phyloP scores from a whole-genome alignment of 192 early-diverging fungal genomes.

The Funneliformis geosporum region DNA sequence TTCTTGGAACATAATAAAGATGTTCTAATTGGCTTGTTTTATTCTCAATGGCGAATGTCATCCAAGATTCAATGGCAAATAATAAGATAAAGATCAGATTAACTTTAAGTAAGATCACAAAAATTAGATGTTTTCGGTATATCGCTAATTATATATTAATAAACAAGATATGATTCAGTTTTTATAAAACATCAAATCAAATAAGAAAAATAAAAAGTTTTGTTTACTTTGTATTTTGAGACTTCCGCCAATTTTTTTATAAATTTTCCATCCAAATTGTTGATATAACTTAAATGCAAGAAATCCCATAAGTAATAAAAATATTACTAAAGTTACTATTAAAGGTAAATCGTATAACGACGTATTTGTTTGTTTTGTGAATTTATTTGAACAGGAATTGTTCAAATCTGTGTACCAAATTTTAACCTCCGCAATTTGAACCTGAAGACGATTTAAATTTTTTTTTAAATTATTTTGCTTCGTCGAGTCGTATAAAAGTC shows the following conservation, averaged over 20 bases:
- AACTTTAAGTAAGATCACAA: not conserved
- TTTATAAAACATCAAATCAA: not conserved
- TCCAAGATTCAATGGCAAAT: not conserved
- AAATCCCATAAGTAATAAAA: not conserved
- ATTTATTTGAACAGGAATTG: not conserved
- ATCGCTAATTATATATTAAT: not conserved
- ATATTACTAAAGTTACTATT: not conserved
- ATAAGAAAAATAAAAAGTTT: not conserved
- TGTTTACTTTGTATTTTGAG: not conserved
- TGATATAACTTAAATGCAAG: not conserved
- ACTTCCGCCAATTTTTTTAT: not conserved
- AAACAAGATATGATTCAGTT: not conserved
- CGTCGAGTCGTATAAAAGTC: not conserved
- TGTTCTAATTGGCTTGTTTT: not conserved
- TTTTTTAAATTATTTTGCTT: not conserved
- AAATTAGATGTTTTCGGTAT: not conserved
- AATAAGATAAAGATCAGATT: not conserved
- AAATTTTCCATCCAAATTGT: slow-evolving; percentile 2
- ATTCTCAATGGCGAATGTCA: not conserved
- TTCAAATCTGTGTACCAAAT: not conserved
- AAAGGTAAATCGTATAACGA: not conserved
- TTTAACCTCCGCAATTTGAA: not conserved
- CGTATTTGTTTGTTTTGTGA: not conserved
- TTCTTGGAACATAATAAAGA: not conserved
- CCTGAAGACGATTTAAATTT: not conserved